Conservation (phyloP, 176 grass and related monocot genomes). For the Secale cereale region DNA sequence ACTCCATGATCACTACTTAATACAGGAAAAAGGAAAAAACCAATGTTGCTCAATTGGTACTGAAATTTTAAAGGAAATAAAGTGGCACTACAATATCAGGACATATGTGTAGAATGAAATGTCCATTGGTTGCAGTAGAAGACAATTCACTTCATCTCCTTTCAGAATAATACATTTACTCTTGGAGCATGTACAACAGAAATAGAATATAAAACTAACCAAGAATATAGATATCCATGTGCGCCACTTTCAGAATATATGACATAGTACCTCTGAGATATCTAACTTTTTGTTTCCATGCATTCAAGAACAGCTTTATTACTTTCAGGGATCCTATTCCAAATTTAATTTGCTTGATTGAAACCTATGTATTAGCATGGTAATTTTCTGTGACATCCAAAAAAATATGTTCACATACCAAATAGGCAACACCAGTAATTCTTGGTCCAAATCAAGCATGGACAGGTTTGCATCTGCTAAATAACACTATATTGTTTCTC, state of each 20-base stretch:
- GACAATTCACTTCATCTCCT: not conserved
- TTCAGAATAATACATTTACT: not conserved
- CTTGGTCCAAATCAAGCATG: too few relatives aligned
- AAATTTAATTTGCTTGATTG: too few relatives aligned
- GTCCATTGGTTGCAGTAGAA: not conserved
- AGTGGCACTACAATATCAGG: not conserved
- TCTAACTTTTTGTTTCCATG: conserved; percentile 83
- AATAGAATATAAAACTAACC: not conserved
- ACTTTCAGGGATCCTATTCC: conserved; percentile 25
- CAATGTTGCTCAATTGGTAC: not conserved
- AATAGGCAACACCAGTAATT: too few relatives aligned
- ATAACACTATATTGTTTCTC: too few relatives aligned
- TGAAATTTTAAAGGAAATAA: not conserved
- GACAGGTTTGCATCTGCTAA: too few relatives aligned
- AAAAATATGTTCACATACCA: too few relatives aligned
- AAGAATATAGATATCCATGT: not conserved
- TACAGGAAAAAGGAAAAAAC: not conserved
- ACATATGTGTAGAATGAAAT: not conserved
- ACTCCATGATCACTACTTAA: conserved; percentile 84
- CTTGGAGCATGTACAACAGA: conserved; percentile 1
- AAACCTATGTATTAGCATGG: too few relatives aligned
- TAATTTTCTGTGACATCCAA: too few relatives aligned
- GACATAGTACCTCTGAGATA: conserved; percentile 2
- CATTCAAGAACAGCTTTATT: conserved; percentile 58
- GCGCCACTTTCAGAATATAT: not conserved